Base-by-base conservation (phyloP, 805 yeast species). In the Metschnikowia koreensis region DNA sequence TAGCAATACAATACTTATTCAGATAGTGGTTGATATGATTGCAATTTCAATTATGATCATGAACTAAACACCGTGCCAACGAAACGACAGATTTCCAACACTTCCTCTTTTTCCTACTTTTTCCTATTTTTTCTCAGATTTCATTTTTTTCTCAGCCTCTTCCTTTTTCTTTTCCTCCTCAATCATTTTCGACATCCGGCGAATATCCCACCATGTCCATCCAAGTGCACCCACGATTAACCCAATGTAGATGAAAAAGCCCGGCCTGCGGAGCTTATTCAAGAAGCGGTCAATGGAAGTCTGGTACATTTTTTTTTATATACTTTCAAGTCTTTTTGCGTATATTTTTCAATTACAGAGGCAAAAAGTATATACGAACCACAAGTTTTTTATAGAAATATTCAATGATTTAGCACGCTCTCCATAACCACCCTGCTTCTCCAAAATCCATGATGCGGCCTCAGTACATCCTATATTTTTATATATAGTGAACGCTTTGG, bases 211-310 rank as follows among this genome's bases (percentile, higher is more conserved):
- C 41, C 55, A 48, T 7, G 60, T 59, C 62, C 60, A 59, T 7
- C 57, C 60, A 12, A 59, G 46, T 11, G 61, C 57, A 7, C 62
- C 64, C 16, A 71, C 51, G 9, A 74, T 62, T 9, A 74, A 38
- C 3, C 66, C 61, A 4, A 73, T 57, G 51, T 69, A 74, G 17
- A 72, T 34, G 51, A 69, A 68, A 46, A 73, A 68, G 8, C 75
- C 72, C 38, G 66, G 67, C 44, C 70, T 63, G 57, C 67, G 68
- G 52, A 70, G 48, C 52, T 56, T 58, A 56, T 63, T 63, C 48
- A 71, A 57, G 17, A 62, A 56, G 36, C 69, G 56, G 48, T 72
- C 73, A 10, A 73, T 51, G 11, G 67, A 62, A 7, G 75, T 64
- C 38, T 38, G 52, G 57, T 50, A 53, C 59, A 56, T 56, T 13